Percentiles rank a stretch among this genome's conserved stretches.
phyloP scores from a whole-genome alignment of 768 basidiomycete species.

The Leucosporidium scottii region DNA sequence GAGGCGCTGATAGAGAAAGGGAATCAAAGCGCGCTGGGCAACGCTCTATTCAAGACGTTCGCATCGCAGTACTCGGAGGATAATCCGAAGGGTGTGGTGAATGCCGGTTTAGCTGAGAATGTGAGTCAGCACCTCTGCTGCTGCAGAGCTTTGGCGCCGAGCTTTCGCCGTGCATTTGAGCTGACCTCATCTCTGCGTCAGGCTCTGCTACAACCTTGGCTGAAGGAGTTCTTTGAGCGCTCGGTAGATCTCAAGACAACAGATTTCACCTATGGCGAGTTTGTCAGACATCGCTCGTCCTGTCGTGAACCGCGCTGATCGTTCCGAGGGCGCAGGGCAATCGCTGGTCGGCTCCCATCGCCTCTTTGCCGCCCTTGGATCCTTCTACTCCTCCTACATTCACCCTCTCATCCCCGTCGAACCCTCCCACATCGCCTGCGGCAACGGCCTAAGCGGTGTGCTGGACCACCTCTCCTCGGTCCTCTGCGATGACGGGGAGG shows the following conservation, averaged over 20 bases:
- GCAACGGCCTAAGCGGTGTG: conserved; percentile 16
- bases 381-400: conserved; percentile 28
- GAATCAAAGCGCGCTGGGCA: not conserved
- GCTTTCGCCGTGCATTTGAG: not conserved
- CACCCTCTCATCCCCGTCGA: conserved; percentile 25
- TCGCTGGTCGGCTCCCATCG: conserved; percentile 29
- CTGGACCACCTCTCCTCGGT: conserved; percentile 18
- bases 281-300: no score
- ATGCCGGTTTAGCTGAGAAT: conserved; percentile 28
- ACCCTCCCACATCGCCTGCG: not conserved
- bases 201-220: conserved; percentile 6
- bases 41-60: conserved; percentile 23
- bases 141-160: not conserved
- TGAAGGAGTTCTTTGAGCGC: conserved; percentile 9
- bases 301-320: conserved; percentile 9
- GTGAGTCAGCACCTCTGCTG: not conserved
- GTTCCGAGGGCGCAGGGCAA: conserved; percentile 30
- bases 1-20: not conserved
- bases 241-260: not conserved
- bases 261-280: conserved; percentile 5
- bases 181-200: not conserved
- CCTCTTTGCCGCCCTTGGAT: conserved; percentile 25
- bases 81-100: conserved; percentile 12
- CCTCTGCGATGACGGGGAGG: conserved; percentile 33
- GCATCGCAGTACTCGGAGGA: conserved; percentile 13